Evolutionary conservation across 768 basidiomycete species (phyloP), one percentile per base, ranked within the genome.

Genomic region (Kwoniella dendrophila): DNA sequence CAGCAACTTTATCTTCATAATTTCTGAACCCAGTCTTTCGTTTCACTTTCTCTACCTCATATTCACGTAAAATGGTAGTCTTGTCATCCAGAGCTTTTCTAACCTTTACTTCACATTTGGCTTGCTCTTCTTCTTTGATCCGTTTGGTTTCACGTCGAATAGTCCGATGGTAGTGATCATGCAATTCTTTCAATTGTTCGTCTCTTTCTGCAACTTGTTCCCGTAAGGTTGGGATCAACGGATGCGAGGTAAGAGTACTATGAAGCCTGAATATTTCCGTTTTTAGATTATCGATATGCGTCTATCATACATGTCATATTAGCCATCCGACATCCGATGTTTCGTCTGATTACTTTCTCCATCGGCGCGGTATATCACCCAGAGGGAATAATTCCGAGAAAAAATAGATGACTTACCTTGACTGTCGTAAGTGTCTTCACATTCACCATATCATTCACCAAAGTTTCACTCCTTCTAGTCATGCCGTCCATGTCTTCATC

Each of bases 371-470:
- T n/a, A n/a, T n/a, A n/a, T n/a, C n/a, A n/a, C n/a, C n/a, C n/a
- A n/a, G n/a, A n/a, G n/a, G n/a, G n/a, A n/a, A n/a, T n/a, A 47
- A 3, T 8, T 43, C 12, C 20, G 6, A 20, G 7, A 20, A 26
- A 16, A 16, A 14, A 12, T 8, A 29, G 53, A 27, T 48, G 47
- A 59, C 69, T 54, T 50, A 71, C 72, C 62, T 69, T 59, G 3
- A 71, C 52, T 18, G 60, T 64, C 16, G 51, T 41, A 7, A 74
- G 38, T 22, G 66, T 70, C 38, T 69, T 66, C 4, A 50, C 51
- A 6, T 63, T 67, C 16, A 67, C 50, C 16, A 58, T 40, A 54
- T 74, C 72, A n/a, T 55, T 51, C 54, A 36, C 22, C 30, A 74
- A 54, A 27, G 54, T 53, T 29, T 64, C 58, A 3, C 62, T 63